Conservation (phyloP, 2,329 filamentous ascomycete species). For the Stachybotrys chartarum region DNA sequence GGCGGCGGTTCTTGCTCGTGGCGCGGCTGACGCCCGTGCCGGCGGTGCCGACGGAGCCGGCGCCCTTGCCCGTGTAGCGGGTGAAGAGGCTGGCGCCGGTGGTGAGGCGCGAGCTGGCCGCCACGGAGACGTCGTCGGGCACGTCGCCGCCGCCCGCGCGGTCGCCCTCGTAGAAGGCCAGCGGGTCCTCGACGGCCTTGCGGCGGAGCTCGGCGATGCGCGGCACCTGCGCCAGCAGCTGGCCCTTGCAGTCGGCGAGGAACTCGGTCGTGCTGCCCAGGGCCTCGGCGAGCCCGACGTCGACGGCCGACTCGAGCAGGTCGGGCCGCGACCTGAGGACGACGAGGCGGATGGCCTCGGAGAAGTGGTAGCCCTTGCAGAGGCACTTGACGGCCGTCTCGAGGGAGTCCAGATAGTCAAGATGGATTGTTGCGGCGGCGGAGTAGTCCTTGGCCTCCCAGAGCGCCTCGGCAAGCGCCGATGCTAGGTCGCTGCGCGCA, state of each 20-base stretch:
- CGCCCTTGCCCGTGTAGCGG: constrained; percentile 68
- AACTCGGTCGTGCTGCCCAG: constrained; percentile 81
- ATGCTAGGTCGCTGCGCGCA: constrained; percentile 62
- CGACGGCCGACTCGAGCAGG: constrained; percentile 63
- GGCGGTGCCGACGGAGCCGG: constrained; percentile 55
- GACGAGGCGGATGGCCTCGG: constrained; percentile 77
- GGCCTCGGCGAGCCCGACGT: constrained; percentile 72
- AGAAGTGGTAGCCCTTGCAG: constrained; percentile 82
- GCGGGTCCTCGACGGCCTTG: constrained; percentile 76
- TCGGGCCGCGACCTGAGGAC: constrained; percentile 51
- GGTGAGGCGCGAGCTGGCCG: constrained; percentile 69
- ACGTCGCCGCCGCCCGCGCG: constrained; percentile 58
- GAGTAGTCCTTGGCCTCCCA: constrained; percentile 79
- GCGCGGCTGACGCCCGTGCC: constrained; percentile 69
- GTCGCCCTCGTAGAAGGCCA: constrained; percentile 83
- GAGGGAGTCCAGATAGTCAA: constrained; percentile 72
- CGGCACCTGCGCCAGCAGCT: constrained; percentile 78
- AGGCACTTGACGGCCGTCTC: constrained; percentile 65
- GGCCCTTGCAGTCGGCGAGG: constrained; percentile 83
- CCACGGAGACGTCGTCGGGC: constrained; percentile 88
- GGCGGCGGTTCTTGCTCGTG: constrained; percentile 78
- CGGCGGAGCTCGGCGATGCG: constrained; percentile 74
- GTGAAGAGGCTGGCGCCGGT: constrained; percentile 90
- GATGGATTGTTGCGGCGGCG: constrained; percentile 70
- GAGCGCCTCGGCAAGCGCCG: constrained; percentile 67